These are phyloP conservation scores for Cetradonia linearis DNA, from an alignment of 495 filamentous ascomycete genomes.

Conservation along the genomic window DNA sequence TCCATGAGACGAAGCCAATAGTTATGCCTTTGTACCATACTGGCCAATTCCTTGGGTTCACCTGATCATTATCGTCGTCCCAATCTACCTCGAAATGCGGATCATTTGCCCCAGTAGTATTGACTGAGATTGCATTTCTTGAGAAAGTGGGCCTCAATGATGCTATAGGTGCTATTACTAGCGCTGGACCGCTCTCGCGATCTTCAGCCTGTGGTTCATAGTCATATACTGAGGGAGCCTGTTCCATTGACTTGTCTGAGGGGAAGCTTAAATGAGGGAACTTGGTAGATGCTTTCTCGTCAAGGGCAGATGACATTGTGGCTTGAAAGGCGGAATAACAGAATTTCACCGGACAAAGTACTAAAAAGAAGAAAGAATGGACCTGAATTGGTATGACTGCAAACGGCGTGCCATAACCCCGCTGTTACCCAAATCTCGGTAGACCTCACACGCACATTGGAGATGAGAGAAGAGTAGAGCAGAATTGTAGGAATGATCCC, in stretches of 20 bases:
- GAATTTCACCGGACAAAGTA: neutral
- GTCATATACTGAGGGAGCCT: neutral
- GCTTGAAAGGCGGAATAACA: neutral
- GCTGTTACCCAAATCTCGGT: neutral
- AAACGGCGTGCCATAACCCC: neutral
- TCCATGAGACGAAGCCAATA: constrained; percentile 54
- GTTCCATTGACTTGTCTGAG: constrained; percentile 2
- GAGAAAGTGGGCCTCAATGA: constrained; percentile 27
- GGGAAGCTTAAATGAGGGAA: neutral
- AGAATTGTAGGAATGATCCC: neutral
- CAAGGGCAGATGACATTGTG: constrained; percentile 3
- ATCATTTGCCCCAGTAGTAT: constrained; percentile 48
- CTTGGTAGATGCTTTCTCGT: constrained; percentile 3
- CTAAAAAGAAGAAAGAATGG: neutral
- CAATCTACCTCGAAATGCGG: constrained; percentile 71
- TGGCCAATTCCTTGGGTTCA: constrained; percentile 70
- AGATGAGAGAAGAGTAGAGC: neutral
- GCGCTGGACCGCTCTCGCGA: constrained; percentile 21
- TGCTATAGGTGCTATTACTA: constrained; percentile 21
- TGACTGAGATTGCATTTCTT: constrained; percentile 41
- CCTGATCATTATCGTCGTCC: constrained; percentile 49
- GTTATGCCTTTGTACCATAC: constrained; percentile 54
- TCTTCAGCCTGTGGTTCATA: neutral
- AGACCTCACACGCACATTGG: neutral
- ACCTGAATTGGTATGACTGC: neutral